Base-by-base conservation (phyloP, 1,284 basidiomycete species). In the Pterula multifida region DNA sequence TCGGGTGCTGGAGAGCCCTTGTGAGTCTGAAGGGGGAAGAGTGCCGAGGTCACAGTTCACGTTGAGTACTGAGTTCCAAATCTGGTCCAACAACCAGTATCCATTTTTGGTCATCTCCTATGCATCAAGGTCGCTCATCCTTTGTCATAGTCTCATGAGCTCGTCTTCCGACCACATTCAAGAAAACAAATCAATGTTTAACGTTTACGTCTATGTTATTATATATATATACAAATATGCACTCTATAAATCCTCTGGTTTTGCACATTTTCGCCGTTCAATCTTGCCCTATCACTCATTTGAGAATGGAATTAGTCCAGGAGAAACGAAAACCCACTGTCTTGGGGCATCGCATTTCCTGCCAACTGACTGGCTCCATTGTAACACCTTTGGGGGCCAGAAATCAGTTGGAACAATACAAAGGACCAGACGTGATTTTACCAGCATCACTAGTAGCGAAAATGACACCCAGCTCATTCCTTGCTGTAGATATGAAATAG, bases 401-500 rank as follows among this genome's bases (percentile, higher is more conserved):
- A 47, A 28, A 11, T 23, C 44, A 35, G 12, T 22, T 23, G 47
- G 47, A 19, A 49, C 23, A 24, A 13, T 9, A 35, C 21, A 21
- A 32, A 42, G 21, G 3, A 22, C 36, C 15, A 21, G 15, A 15
- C 11, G 9, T 32, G 4, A 24, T 63, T 67, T 62, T 57, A 80
- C 86, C 85, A 52, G 83, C 79, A 65, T 88, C 84, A 62, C 85
- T 88, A 3, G 83, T 85, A 9, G 89, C 90, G 63, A 88, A 90
- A 49, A 92, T 82, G 12, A 95, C 92, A 1, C 96, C 95, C 2
- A 98, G 78, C 57, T 95, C 86, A 65, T 98, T 98, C 39, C 88
- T 75, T 3, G 91, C 93, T 3, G 96, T 98, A 0, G 92, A 91
- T 28, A 98, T 76, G 68, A 93, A 96, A 68, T 98, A 98, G 58